Percentiles rank a stretch among this genome's conserved stretches.
These are phyloP conservation scores for Diutina mesorugosa DNA, from an alignment of 1,139 yeast genomes.

Conservation along the genomic window DNA sequence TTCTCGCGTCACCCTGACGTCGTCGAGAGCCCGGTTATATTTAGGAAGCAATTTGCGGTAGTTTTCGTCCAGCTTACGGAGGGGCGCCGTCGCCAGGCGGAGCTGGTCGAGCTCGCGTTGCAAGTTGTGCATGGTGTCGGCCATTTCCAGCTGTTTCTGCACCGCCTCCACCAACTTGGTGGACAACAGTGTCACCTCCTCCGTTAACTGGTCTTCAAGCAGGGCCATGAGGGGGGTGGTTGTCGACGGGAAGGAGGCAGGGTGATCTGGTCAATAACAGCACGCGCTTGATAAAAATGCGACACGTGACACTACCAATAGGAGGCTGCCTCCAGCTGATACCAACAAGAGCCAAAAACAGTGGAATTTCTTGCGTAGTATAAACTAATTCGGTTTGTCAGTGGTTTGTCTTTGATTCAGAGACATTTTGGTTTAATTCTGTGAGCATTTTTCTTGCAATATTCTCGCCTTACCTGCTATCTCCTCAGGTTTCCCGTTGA, in stretches of 20 bases:
- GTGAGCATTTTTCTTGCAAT: too few relatives aligned
- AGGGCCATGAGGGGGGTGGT: not conserved
- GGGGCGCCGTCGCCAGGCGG: not conserved
- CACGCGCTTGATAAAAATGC: not conserved
- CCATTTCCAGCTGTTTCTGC: constrained; percentile 44
- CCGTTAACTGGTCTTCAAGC: constrained; percentile 2
- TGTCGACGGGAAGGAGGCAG: not conserved
- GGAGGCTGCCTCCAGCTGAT: not conserved
- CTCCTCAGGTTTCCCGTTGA: too few relatives aligned
- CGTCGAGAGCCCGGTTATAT: constrained; percentile 17
- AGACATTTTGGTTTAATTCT: too few relatives aligned
- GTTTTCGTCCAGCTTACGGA: constrained; percentile 2
- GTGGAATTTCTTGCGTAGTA: too few relatives aligned
- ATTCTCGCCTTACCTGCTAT: too few relatives aligned
- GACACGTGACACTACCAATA: not conserved
- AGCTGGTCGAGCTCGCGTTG: constrained; percentile 7
- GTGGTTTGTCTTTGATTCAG: too few relatives aligned
- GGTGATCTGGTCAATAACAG: not conserved
- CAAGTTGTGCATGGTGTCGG: constrained; percentile 22
- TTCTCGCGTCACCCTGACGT: constrained; percentile 17
- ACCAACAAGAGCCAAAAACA: too few relatives aligned
- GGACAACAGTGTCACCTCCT: constrained; percentile 42
- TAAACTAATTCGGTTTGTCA: too few relatives aligned
- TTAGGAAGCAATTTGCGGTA: constrained; percentile 7
- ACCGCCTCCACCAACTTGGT: constrained; percentile 51